Conservation (phyloP, 2,329 filamentous ascomycete species). For the Dothideomycetes sp. region DNA sequence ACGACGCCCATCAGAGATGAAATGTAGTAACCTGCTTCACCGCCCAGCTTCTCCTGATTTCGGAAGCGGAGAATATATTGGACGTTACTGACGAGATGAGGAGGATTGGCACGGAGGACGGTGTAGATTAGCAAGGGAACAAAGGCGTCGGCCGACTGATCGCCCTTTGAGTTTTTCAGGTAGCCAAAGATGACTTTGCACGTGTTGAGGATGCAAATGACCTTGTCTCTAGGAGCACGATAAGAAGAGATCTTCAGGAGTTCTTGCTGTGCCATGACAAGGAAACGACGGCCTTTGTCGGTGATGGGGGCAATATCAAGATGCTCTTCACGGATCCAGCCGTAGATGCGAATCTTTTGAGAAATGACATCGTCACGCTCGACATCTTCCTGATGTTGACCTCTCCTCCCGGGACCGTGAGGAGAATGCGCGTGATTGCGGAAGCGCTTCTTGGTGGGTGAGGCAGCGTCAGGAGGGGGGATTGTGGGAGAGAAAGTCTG, state of each 20-base stretch:
- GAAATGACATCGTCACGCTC: slow-evolving; percentile 92
- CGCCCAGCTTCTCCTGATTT: slow-evolving; percentile 92
- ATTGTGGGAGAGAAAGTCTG: slow-evolving; percentile 97
- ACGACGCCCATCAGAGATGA: slow-evolving; percentile 92
- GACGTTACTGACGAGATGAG: slow-evolving; percentile 92
- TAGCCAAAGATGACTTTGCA: slow-evolving; percentile 99
- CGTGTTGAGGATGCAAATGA: slow-evolving; percentile 95
- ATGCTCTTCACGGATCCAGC: slow-evolving; percentile 88
- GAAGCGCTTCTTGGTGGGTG: slow-evolving; percentile 47
- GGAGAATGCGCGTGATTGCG: slow-evolving; percentile 25
- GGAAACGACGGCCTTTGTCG: slow-evolving; percentile 78
- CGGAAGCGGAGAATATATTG: slow-evolving; percentile 96
- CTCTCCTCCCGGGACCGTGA: slow-evolving; percentile 71
- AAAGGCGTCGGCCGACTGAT: slow-evolving; percentile 93
- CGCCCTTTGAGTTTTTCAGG: slow-evolving; percentile 81
- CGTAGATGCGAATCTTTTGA: slow-evolving; percentile 94
- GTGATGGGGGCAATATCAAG: slow-evolving; percentile 80
- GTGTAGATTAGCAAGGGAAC: slow-evolving; percentile 93
- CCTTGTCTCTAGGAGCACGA: slow-evolving; percentile 92
- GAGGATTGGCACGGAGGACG: slow-evolving; percentile 85
- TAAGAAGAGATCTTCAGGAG: slow-evolving; percentile 94
- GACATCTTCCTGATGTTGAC: slow-evolving; percentile 96
- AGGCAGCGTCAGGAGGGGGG: slow-evolving; percentile 61
- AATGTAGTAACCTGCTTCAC: slow-evolving; percentile 97
- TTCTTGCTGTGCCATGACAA: slow-evolving; percentile 86